Percentiles rank a stretch among this genome's conserved stretches.
These are phyloP conservation scores for Ampelocalamus luodianensis DNA, from an alignment of 176 grass and related monocot genomes.

Conservation along the genomic window DNA sequence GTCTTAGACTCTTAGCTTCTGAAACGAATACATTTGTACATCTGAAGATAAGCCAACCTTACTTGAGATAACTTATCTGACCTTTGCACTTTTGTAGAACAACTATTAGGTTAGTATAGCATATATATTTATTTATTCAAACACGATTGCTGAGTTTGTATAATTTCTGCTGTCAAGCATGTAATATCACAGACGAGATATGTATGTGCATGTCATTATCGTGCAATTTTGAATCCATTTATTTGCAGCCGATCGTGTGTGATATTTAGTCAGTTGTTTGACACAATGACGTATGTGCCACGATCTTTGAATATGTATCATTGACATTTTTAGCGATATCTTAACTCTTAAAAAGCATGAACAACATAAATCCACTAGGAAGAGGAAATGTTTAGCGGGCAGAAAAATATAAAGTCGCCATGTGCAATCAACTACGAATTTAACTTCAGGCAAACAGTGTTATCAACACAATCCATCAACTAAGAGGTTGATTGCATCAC, in stretches of 20 bases:
- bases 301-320: background rate
- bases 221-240: background rate
- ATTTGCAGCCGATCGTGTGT: background rate
- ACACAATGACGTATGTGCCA: too few relatives aligned
- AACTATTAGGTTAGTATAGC: slow-evolving; percentile 37
- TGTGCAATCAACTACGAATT: background rate
- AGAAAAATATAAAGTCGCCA: background rate
- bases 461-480: background rate
- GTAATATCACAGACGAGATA: background rate
- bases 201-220: background rate
- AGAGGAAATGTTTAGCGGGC: background rate
- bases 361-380: background rate
- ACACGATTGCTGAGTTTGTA: slow-evolving; percentile 19
- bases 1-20: slow-evolving; percentile 7
- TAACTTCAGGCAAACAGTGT: background rate
- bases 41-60: slow-evolving; percentile 19
- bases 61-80: slow-evolving; percentile 24
- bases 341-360: background rate
- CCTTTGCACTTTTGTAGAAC: slow-evolving; percentile 28
- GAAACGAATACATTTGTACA: slow-evolving; percentile 25
- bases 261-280: background rate
- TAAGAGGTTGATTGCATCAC: background rate
- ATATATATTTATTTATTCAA: slow-evolving; percentile 23
- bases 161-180: slow-evolving; percentile 20
- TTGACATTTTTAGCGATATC: background rate